Evolutionary conservation across 2,329 filamentous ascomycete genomes (phyloP).

Genomic region (Cercospora zeina): DNA sequence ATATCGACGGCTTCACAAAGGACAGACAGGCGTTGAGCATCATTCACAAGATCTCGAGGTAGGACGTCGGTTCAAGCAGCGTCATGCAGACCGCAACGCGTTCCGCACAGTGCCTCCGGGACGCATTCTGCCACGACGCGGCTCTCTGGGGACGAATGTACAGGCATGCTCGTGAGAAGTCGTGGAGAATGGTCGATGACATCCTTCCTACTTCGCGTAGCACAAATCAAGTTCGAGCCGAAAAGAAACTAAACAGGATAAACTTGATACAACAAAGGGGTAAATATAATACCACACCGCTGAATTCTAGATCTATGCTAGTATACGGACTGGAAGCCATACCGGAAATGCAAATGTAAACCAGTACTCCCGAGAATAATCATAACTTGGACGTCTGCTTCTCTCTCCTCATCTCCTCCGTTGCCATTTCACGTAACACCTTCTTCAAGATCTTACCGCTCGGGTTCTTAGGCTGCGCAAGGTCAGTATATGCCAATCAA

Average conservation of each 20-base stretch:
- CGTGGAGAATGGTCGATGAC: not conserved
- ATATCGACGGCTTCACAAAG: not conserved
- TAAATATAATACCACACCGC: too few species aligned
- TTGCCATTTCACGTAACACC: slow-evolving; percentile 61
- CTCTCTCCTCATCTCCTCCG: slow-evolving; percentile 69
- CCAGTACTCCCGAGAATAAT: not conserved
- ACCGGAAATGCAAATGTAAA: not conserved
- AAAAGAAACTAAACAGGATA: not conserved
- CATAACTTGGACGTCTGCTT: slow-evolving; percentile 60
- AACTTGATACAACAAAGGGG: not conserved
- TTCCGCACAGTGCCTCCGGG: not conserved
- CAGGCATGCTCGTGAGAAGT: not conserved
- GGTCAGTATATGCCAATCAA: not conserved
- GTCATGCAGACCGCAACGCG: not conserved
- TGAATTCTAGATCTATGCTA: not conserved
- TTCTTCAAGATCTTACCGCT: slow-evolving; percentile 60
- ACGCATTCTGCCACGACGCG: not conserved
- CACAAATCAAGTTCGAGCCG: not conserved
- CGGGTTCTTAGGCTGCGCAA: slow-evolving; percentile 55
- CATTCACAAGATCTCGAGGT: not conserved
- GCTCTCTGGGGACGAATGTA: not conserved
- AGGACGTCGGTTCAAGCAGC: not conserved
- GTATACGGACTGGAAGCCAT: not conserved
- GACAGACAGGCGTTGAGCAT: too few species aligned
- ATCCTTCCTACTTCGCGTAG: not conserved